Evolutionary conservation across 176 grass and related monocot genomes (phyloP).

Genomic region (Ananas comosus): DNA sequence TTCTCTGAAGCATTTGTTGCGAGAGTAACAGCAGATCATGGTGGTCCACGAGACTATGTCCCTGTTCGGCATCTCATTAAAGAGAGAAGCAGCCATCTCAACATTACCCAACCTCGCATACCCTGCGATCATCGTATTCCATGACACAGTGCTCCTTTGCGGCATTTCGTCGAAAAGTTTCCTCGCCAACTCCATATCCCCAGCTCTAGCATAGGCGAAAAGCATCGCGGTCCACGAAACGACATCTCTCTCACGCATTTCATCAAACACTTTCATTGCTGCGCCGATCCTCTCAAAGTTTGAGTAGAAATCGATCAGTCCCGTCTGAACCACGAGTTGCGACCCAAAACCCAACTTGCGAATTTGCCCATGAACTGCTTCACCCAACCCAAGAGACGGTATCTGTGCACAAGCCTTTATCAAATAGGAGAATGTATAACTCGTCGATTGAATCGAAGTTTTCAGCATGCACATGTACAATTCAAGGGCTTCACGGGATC

Average conservation of each 20-base stretch:
- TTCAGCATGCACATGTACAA: constrained; percentile 6
- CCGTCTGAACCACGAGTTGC: constrained; percentile 14
- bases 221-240: constrained; percentile 18
- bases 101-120: constrained; percentile 4
- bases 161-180: constrained; percentile 18
- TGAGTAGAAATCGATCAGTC: background rate
- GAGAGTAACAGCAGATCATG: constrained; percentile 24
- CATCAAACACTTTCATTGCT: background rate
- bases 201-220: background rate
- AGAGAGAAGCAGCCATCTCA: constrained; percentile 1
- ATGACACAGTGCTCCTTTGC: constrained; percentile 12
- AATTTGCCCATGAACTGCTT: constrained; percentile 12
- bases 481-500: background rate
- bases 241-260: constrained; percentile 2
- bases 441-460: background rate
- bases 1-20: constrained; percentile 16
- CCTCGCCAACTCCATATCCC: constrained; percentile 12
- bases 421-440: constrained; percentile 11
- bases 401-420: constrained; percentile 10
- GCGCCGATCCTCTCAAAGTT: background rate
- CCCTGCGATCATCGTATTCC: constrained; percentile 18
- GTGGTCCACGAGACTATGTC: constrained; percentile 22
- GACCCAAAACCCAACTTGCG: constrained; percentile 7
- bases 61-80: constrained; percentile 14
- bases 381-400: background rate